Conservation (phyloP, 257 asterid genomes). For the Apocynum venetum region DNA sequence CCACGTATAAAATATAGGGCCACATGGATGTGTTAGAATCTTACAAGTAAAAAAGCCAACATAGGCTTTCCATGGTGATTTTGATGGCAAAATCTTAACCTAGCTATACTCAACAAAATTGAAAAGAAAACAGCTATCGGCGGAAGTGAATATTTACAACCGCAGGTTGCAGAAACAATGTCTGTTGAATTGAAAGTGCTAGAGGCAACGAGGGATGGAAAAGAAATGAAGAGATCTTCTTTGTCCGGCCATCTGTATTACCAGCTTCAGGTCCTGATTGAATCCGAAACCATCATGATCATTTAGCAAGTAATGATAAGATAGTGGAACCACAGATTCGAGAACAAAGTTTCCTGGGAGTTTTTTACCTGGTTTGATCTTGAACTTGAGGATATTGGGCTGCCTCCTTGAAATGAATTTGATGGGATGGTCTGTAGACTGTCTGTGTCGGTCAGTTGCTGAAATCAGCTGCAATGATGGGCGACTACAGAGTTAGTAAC, state of each 20-base stretch:
- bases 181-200: slow-evolving; percentile 87
- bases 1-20: background rate
- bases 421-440: slow-evolving; percentile 89
- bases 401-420: slow-evolving; percentile 84
- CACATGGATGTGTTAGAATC: background rate
- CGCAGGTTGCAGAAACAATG: slow-evolving; percentile 75
- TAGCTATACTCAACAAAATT: background rate
- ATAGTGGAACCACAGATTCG: background rate
- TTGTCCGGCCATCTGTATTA: slow-evolving; percentile 55
- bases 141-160: slow-evolving; percentile 98
- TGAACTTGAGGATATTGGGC: slow-evolving; percentile 74
- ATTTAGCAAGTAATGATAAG: background rate
- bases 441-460: slow-evolving; percentile 89
- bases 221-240: slow-evolving; percentile 79
- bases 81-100: background rate
- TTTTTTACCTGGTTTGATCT: slow-evolving; percentile 80
- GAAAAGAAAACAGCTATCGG: slow-evolving; percentile 28
- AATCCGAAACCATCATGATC: background rate
- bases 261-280: slow-evolving; percentile 84
- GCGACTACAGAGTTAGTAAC: slow-evolving; percentile 9
- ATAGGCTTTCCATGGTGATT: background rate
- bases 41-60: background rate
- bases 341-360: background rate
- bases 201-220: slow-evolving; percentile 91
- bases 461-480: slow-evolving; percentile 74